Evolutionary conservation across 1,284 basidiomycete genomes (phyloP), one percentile per base, ranked within the genome.

Genomic region (Acaromyces ingoldii): DNA sequence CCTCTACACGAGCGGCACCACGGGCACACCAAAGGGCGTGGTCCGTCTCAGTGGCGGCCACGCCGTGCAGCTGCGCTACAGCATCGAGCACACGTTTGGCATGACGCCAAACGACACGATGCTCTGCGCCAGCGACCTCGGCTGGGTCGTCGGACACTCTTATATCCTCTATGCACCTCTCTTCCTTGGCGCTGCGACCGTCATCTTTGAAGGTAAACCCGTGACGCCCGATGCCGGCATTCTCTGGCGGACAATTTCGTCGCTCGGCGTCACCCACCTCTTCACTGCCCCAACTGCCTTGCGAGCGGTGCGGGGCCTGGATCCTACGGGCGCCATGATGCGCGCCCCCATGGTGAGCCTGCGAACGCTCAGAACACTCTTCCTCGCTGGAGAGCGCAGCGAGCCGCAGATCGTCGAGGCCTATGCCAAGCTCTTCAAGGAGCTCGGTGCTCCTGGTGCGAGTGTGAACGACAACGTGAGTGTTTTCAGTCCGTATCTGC

Each of bases 121-220:
- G 55, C 53, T 64, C 39, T 61, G 59, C 22, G 58, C 64, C 4
- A 60, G 58, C 1, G 61, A 63, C 29, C 55, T 68, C 10, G 64
- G 70, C 31, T 73, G 66, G 59, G 58, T 67, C 19, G 58, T 60
- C 5, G 59, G 61, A 5, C 58, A 58, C 31, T 62, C 61, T 6
- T 65, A 63, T 49, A 64, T 66, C 48, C 58, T 70, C 54, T 73
- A 68, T 43, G 67, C 59, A 1, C 71, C 71, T 1, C 58, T 70
- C 2, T 50, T 75, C 3, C 49, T 73, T 2, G 71, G 71, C 13
- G 61, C 58, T 3, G 57, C 68, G 19, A 63, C 65, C 11, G 57
- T 72, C 37, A 60, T 73, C 19, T 73, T 73, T 30, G 71, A 73
- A 33, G 70, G 70, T 31, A 73, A 73, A 40, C 71, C 67, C n/a